Evolutionary conservation across 495 filamentous ascomycete species (phyloP).

Genomic region (Hypoxylon cercidicola): DNA sequence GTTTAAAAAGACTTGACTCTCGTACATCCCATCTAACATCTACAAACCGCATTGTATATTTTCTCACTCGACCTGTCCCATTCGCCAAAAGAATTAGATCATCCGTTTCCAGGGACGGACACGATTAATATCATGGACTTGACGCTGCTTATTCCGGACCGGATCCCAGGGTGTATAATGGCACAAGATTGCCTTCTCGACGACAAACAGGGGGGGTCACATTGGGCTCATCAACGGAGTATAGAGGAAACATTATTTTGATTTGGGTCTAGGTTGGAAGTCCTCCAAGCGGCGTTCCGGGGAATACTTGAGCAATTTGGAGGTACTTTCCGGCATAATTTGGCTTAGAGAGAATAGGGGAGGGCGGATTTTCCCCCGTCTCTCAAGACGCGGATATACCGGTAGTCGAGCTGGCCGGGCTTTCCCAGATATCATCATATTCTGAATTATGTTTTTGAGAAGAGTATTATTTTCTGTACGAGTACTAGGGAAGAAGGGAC

Average conservation of each 20-base stretch:
- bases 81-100: conserved; percentile 42
- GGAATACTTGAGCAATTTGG: conserved; percentile 27
- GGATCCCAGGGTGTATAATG: conserved; percentile 40
- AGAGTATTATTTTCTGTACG: conserved; percentile 25
- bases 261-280: conserved; percentile 29
- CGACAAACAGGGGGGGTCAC: conserved; percentile 12
- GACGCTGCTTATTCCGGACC: conserved; percentile 36
- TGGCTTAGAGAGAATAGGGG: conserved; percentile 16
- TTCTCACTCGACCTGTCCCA: conserved; percentile 15
- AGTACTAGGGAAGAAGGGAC: conserved; percentile 30
- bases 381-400: not conserved
- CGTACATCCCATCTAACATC: conserved; percentile 14
- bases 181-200: conserved; percentile 6
- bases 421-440: conserved; percentile 1
- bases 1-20: conserved; percentile 5
- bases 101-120: conserved; percentile 40
- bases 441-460: not conserved
- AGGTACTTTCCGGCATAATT: conserved; percentile 29
- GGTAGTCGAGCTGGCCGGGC: conserved; percentile 33
- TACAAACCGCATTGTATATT: conserved; percentile 48
- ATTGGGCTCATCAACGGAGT: conserved; percentile 30
- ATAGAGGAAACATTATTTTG: conserved; percentile 34
- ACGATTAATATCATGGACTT: conserved; percentile 45
- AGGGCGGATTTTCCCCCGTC: not conserved
- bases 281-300: conserved; percentile 34